phyloP scores from a whole-genome alignment of 2,329 filamentous ascomycete species.

The Scedosporium boydii region DNA sequence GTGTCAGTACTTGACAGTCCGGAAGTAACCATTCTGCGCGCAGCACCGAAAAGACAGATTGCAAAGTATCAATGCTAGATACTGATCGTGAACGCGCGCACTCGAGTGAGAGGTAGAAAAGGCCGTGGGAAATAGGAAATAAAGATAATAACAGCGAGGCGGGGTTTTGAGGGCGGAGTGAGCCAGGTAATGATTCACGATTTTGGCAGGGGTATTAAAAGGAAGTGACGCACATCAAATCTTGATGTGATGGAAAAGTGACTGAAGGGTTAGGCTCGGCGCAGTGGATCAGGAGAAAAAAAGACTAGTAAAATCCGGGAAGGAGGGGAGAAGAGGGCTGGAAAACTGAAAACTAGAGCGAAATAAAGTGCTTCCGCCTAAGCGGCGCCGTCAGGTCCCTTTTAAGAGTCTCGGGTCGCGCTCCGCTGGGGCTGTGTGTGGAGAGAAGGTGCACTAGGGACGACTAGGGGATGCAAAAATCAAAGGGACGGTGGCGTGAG shows the following conservation, averaged over 20 bases:
- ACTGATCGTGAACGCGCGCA: not conserved
- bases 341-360: too few species aligned
- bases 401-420: too few species aligned
- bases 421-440: too few species aligned
- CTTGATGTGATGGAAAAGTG: not conserved
- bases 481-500: not conserved
- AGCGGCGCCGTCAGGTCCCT: too few species aligned
- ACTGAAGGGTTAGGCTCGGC: not conserved
- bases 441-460: too few species aligned
- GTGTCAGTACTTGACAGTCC: conserved; percentile 10
- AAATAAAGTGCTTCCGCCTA: too few species aligned
- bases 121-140: not conserved
- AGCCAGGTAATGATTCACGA: not conserved
- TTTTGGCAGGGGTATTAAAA: not conserved
- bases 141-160: not conserved
- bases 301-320: too few species aligned
- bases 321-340: too few species aligned
- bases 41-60: not conserved
- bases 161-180: not conserved
- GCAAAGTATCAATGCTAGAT: not conserved
- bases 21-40: conserved; percentile 2
- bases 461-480: too few species aligned
- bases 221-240: not conserved
- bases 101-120: not conserved
- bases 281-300: not conserved